A percentile compares a stretch with the other conserved stretches of the same genome.
phyloP scores from a whole-genome alignment of 345 rosid genomes.

The Rhodamnia rubescens region DNA sequence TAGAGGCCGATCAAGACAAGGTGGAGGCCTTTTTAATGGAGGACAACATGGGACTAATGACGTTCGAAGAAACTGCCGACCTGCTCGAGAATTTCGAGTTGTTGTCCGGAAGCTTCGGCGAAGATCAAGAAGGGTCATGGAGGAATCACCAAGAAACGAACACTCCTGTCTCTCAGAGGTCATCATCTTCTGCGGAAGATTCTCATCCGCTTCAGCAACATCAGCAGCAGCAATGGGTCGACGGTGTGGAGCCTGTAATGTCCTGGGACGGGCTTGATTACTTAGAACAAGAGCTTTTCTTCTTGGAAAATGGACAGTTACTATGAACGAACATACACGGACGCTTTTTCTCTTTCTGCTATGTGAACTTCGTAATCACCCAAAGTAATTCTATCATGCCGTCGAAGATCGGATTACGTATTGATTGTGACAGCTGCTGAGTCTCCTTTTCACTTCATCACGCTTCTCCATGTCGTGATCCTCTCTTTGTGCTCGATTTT shows the following conservation, averaged over 20 bases:
- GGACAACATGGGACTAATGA: not conserved
- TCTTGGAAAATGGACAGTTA: not conserved
- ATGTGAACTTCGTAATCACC: not conserved
- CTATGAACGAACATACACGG: not conserved
- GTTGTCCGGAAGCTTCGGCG: conserved; percentile 25
- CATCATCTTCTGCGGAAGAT: not conserved
- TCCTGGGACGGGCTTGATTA: conserved; percentile 47
- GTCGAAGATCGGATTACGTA: not conserved
- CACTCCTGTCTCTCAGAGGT: conserved; percentile 16
- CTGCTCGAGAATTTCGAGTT: conserved; percentile 15
- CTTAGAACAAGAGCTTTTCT: conserved; percentile 26
- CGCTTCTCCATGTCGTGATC: not conserved
- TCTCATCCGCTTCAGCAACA: conserved; percentile 12
- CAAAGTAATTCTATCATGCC: not conserved
- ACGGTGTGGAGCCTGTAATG: conserved; percentile 44
- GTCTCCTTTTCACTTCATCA: not conserved
- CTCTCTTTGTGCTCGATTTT: not conserved
- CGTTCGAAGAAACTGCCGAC: conserved; percentile 16
- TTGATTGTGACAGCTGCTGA: not conserved
- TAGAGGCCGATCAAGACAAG: not conserved
- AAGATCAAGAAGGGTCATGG: conserved; percentile 7
- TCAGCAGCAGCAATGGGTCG: conserved; percentile 41
- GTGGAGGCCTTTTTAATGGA: not conserved
- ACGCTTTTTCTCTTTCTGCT: not conserved
- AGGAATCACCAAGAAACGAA: conserved; percentile 14